These are phyloP conservation scores for Quercus variabilis DNA, from an alignment of 306 rosid genomes.

Conservation along the genomic window DNA sequence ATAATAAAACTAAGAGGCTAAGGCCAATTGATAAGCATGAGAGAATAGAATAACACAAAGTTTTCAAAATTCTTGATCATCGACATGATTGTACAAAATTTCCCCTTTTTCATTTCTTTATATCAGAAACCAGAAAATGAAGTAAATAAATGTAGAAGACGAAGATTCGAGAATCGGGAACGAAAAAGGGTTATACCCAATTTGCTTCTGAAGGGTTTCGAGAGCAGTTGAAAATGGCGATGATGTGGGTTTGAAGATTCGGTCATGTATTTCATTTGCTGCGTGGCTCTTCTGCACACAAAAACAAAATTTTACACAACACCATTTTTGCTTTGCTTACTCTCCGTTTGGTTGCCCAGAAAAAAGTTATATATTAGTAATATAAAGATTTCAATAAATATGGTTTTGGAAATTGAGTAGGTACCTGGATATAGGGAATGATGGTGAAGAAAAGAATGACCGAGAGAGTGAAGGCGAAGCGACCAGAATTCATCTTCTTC, in stretches of 20 bases:
- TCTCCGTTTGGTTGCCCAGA: not conserved
- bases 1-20: no score
- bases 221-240: conserved; percentile 56
- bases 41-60: not conserved
- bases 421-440: conserved; percentile 32
- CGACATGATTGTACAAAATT: not conserved
- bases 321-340: not conserved
- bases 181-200: conserved; percentile 25
- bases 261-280: not conserved
- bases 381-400: not conserved
- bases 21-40: no score
- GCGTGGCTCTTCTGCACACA: conserved; percentile 36
- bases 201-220: conserved; percentile 52
- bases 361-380: not conserved
- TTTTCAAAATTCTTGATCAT: not conserved
- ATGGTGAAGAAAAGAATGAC: conserved; percentile 30
- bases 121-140: not conserved
- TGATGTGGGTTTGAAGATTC: conserved; percentile 2
- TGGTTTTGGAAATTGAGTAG: not conserved
- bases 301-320: not conserved
- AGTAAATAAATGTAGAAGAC: not conserved
- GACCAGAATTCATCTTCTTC: not conserved
- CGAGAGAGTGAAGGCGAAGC: conserved; percentile 15
- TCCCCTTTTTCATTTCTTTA: not conserved
- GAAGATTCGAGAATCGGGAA: not conserved